Conservation (phyloP, 345 rosid genomes). For the Populus deltoides region DNA sequence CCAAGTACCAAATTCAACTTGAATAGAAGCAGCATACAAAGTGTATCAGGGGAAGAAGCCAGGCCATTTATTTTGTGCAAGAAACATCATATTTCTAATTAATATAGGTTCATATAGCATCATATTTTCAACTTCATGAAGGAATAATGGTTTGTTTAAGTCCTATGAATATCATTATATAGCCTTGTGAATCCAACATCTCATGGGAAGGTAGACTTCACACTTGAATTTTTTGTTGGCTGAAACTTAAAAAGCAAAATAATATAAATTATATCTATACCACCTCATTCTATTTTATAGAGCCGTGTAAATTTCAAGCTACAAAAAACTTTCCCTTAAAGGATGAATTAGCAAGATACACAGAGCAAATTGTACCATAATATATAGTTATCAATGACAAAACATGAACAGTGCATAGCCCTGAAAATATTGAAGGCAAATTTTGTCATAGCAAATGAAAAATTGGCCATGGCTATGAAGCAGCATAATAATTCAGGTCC, state of each 20-base stretch:
- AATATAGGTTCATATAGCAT: not conserved
- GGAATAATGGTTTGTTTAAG: not conserved
- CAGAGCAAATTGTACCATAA: not conserved
- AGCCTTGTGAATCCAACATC: not conserved
- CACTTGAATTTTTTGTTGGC: not conserved
- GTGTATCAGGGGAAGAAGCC: not conserved
- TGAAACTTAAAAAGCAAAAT: not conserved
- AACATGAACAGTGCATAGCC: not conserved
- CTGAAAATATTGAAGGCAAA: not conserved
- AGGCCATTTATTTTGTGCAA: not conserved
- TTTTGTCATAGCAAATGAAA: not conserved
- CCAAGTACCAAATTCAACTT: constrained; percentile 9
- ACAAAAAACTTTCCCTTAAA: not conserved
- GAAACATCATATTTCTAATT: not conserved
- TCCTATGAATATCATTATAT: not conserved
- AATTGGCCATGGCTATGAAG: not conserved
- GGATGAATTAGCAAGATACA: not conserved
- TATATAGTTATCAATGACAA: too few species aligned
- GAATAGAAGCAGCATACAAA: not conserved
- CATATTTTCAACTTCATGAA: not conserved
- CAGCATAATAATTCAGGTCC: not conserved
- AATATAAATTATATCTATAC: too few species aligned
- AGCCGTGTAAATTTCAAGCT: too few species aligned
- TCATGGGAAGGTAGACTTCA: too few species aligned
- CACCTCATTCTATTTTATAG: too few species aligned